Conservation (phyloP, 495 filamentous ascomycete species). For the Neurospora sp. region DNA sequence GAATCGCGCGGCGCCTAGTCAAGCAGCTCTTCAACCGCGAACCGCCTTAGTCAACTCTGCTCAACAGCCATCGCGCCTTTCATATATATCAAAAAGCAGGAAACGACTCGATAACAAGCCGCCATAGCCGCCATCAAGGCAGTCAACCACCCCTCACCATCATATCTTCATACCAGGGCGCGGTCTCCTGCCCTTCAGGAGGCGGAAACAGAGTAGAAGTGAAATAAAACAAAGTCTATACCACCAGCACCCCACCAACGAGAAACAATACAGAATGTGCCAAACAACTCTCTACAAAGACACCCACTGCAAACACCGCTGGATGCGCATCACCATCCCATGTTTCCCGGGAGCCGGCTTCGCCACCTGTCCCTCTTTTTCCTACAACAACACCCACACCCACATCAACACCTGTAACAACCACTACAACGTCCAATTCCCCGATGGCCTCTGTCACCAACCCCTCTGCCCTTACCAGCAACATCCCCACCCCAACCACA, state of each 20-base stretch:
- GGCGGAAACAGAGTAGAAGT: background rate
- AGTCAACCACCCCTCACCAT: background rate
- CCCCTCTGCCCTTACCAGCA: background rate
- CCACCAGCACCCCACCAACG: background rate
- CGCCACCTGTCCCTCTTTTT: slow-evolving; percentile 22
- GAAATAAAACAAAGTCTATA: background rate
- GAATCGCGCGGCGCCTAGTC: background rate
- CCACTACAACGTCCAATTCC: background rate
- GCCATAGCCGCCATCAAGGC: background rate
- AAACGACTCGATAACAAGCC: background rate
- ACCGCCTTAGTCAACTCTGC: background rate
- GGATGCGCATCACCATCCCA: slow-evolving; percentile 23
- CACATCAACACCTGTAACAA: background rate
- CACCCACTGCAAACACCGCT: slow-evolving; percentile 28
- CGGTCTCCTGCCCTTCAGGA: background rate
- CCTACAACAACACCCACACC: slow-evolving; percentile 10
- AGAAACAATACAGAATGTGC: slow-evolving; percentile 16
- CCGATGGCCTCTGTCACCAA: background rate
- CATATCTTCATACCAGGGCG: background rate
- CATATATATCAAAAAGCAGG: background rate
- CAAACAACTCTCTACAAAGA: slow-evolving; percentile 23
- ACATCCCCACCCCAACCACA: background rate
- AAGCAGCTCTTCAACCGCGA: background rate
- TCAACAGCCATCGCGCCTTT: background rate
- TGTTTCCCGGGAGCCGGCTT: slow-evolving; percentile 31